Evolutionary conservation across 2,329 filamentous ascomycete species (phyloP).

Genomic region (Calonectria montana): DNA sequence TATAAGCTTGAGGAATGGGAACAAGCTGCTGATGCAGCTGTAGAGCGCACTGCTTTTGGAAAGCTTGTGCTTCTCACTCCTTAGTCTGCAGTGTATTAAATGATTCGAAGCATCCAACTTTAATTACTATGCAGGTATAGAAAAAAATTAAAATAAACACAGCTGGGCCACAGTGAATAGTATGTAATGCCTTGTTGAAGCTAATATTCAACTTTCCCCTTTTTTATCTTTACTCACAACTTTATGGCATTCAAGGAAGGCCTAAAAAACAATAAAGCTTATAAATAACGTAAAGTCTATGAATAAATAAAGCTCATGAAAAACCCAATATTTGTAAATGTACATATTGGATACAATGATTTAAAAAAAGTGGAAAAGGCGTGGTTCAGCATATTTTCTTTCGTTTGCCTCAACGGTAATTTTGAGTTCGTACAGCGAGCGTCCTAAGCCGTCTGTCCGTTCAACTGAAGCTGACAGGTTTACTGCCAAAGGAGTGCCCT

Average conservation of each 20-base stretch:
- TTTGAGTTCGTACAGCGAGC: slow-evolving; percentile 33
- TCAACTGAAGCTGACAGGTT: slow-evolving; percentile 14
- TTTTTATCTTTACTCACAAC: too few relatives aligned
- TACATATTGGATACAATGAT: too few relatives aligned
- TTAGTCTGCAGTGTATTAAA: background rate
- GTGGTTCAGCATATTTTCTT: too few relatives aligned
- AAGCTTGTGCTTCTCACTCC: slow-evolving; percentile 24
- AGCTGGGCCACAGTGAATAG: background rate
- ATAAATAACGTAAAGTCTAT: too few relatives aligned
- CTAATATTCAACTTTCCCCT: too few relatives aligned
- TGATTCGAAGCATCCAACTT: background rate
- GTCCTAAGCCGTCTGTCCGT: slow-evolving; percentile 26
- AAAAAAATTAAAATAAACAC: background rate
- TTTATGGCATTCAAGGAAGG: too few relatives aligned
- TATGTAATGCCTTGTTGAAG: too few relatives aligned
- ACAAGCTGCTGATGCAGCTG: slow-evolving; percentile 22
- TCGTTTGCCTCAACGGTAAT: slow-evolving; percentile 11
- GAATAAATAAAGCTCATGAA: too few relatives aligned
- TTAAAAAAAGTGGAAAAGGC: too few relatives aligned
- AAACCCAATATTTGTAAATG: too few relatives aligned
- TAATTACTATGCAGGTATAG: background rate
- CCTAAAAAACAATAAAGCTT: too few relatives aligned
- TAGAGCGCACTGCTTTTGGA: slow-evolving; percentile 29
- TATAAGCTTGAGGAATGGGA: slow-evolving; percentile 33
- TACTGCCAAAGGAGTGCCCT: background rate